phyloP scores from a whole-genome alignment of 148 eudicot genomes.

The Hydrangea macrophylla region DNA sequence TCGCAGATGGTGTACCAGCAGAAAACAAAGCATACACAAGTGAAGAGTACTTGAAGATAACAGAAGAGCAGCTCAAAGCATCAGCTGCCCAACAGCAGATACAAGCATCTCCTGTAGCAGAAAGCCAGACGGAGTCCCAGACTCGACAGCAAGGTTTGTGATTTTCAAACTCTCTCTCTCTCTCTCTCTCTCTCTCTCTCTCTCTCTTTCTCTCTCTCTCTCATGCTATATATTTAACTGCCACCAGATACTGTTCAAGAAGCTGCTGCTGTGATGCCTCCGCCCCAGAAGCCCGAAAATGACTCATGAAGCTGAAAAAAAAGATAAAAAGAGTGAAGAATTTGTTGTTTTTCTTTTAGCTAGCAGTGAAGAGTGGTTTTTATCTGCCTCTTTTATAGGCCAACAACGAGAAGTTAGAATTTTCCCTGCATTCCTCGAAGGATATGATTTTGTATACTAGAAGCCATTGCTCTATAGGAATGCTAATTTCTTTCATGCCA shows the following conservation, averaged over 20 bases:
- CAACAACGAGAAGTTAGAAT: not conserved
- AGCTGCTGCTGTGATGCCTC: slow-evolving; percentile 24
- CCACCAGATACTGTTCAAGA: slow-evolving; percentile 38
- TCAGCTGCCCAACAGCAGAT: slow-evolving; percentile 40
- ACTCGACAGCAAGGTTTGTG: slow-evolving; percentile 45
- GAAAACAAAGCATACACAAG: slow-evolving; percentile 43
- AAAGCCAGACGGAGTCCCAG: slow-evolving; percentile 26
- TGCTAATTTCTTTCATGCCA: too few relatives aligned
- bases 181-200: slow-evolving; percentile 7
- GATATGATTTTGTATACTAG: slow-evolving; percentile 10
- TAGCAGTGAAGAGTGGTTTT: not conserved
- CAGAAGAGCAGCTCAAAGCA: slow-evolving; percentile 64
- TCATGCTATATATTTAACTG: slow-evolving; percentile 5
- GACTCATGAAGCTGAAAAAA: slow-evolving; percentile 23
- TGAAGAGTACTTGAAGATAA: slow-evolving; percentile 59
- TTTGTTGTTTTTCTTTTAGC: not conserved
- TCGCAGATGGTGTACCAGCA: slow-evolving; percentile 55
- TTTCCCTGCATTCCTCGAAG: not conserved
- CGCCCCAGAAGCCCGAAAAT: slow-evolving; percentile 27
- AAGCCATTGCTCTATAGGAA: too few relatives aligned
- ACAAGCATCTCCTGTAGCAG: slow-evolving; percentile 26
- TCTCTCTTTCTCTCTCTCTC: not conserved
- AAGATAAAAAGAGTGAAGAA: not conserved
- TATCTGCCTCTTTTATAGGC: not conserved
- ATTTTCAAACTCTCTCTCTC: slow-evolving; percentile 7